A percentile compares a stretch with the other conserved stretches of the same genome.
These are phyloP conservation scores for Fusarium foetens DNA, from an alignment of 2,329 filamentous ascomycete species.

Conservation along the genomic window DNA sequence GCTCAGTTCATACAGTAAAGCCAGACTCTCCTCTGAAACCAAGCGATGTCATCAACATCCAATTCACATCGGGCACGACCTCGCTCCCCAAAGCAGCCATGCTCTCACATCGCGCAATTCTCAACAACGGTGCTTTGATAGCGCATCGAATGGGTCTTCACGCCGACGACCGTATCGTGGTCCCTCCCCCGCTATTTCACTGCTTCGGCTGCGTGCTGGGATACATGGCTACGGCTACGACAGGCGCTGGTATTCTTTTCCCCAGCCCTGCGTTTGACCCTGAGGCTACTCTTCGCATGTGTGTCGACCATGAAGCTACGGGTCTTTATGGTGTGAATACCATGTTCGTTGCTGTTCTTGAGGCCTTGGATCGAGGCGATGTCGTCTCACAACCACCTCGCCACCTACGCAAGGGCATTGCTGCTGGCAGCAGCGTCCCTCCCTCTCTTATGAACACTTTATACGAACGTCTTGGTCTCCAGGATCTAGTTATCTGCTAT, in stretches of 20 bases:
- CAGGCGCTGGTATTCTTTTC: constrained; percentile 82
- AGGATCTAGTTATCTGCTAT: constrained; percentile 91
- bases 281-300: constrained; percentile 71
- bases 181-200: constrained; percentile 86
- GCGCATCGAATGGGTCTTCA: constrained; percentile 85
- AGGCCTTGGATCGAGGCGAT: constrained; percentile 68
- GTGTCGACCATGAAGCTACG: constrained; percentile 63
- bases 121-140: constrained; percentile 92
- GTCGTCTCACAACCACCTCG: constrained; percentile 39
- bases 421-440: constrained; percentile 86
- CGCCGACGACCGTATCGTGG: constrained; percentile 79
- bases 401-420: constrained; percentile 85
- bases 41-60: constrained; percentile 87
- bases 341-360: constrained; percentile 91
- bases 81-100: constrained; percentile 91
- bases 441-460: constrained; percentile 81
- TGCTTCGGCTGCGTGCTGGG: constrained; percentile 93
- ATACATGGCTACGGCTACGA: constrained; percentile 94
- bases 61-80: constrained; percentile 97
- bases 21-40: constrained; percentile 62
- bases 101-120: constrained; percentile 83
- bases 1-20: constrained; percentile 48
- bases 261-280: constrained; percentile 90
- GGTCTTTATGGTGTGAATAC: constrained; percentile 90
- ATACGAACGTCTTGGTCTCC: constrained; percentile 78